These are phyloP conservation scores for Peziza echinospora DNA, from an alignment of 495 filamentous ascomycete species.

Conservation along the genomic window DNA sequence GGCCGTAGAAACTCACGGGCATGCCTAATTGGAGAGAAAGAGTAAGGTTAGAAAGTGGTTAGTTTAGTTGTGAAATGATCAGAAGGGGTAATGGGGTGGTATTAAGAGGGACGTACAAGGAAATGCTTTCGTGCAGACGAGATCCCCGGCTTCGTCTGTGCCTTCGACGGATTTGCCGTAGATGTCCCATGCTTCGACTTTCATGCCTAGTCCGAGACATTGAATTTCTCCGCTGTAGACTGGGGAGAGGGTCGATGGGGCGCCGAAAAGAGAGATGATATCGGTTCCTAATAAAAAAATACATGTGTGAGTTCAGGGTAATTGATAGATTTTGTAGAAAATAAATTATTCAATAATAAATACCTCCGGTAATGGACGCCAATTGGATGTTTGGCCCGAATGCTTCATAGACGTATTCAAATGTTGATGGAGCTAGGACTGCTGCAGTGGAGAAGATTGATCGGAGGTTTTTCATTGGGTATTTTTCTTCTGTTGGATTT, in stretches of 20 bases:
- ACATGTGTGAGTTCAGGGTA: too few species aligned
- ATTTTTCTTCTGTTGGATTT: constrained; percentile 2
- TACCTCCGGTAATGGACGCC: constrained; percentile 15
- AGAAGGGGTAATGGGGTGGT: too few species aligned
- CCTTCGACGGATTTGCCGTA: constrained; percentile 29
- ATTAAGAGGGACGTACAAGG: too few species aligned
- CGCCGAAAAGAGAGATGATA: constrained; percentile 84
- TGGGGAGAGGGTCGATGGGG: constrained; percentile 63
- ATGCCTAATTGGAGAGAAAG: too few species aligned
- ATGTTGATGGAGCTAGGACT: constrained; percentile 78
- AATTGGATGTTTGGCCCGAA: constrained; percentile 34
- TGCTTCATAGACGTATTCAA: constrained; percentile 62
- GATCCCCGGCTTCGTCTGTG: constrained; percentile 38
- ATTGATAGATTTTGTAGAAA: too few species aligned
- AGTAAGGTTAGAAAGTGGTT: too few species aligned
- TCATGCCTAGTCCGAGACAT: constrained; percentile 78
- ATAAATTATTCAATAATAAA: too few species aligned
- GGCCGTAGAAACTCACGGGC: constrained; percentile 70
- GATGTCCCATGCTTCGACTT: constrained; percentile 54
- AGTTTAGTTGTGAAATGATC: too few species aligned
- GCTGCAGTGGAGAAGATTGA: constrained; percentile 90
- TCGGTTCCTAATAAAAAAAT: constrained; percentile 39
- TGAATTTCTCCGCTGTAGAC: constrained; percentile 81
- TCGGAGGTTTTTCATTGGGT: constrained; percentile 29
- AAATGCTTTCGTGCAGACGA: constrained; percentile 73